Percentiles rank a stretch among this genome's conserved stretches.
These are phyloP conservation scores for Vanderwaltozyma tropicalis DNA, from an alignment of 805 yeast genomes.

Conservation along the genomic window DNA sequence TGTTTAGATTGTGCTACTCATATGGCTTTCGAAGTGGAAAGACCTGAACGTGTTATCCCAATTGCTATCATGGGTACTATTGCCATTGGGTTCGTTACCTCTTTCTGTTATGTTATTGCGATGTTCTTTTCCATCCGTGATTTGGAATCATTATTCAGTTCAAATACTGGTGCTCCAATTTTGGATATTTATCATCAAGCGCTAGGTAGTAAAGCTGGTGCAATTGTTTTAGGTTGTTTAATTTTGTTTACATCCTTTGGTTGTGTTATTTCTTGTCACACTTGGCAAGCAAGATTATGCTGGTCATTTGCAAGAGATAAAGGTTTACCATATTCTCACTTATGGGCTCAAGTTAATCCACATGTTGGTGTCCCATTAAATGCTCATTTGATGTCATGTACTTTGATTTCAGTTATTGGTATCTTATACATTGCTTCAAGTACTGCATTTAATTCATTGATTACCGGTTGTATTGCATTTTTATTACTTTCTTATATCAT, in stretches of 20 bases:
- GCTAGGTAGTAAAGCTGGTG: conserved; percentile 44
- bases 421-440: conserved; percentile 54
- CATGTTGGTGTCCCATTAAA: conserved; percentile 48
- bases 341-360: conserved; percentile 43
- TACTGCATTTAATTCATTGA: conserved; percentile 59
- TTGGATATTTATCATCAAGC: conserved; percentile 57
- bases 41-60: conserved; percentile 55
- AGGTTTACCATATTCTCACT: conserved; percentile 50
- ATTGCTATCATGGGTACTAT: conserved; percentile 57
- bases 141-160: conserved; percentile 36
- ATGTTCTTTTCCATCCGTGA: conserved; percentile 55
- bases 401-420: conserved; percentile 44
- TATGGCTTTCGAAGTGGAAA: conserved; percentile 56
- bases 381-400: conserved; percentile 51
- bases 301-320: conserved; percentile 69
- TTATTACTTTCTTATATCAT: conserved; percentile 48
- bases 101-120: conserved; percentile 42
- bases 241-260: conserved; percentile 50
- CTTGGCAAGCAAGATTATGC: conserved; percentile 62
- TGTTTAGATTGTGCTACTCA: conserved; percentile 67
- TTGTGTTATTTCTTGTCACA: conserved; percentile 54
- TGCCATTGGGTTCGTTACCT: conserved; percentile 57
- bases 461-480: conserved; percentile 53
- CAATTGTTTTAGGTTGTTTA: conserved; percentile 41
- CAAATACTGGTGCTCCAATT: conserved; percentile 54